Base-by-base conservation (phyloP, 768 basidiomycete genomes). In the Harrya chromipes region DNA sequence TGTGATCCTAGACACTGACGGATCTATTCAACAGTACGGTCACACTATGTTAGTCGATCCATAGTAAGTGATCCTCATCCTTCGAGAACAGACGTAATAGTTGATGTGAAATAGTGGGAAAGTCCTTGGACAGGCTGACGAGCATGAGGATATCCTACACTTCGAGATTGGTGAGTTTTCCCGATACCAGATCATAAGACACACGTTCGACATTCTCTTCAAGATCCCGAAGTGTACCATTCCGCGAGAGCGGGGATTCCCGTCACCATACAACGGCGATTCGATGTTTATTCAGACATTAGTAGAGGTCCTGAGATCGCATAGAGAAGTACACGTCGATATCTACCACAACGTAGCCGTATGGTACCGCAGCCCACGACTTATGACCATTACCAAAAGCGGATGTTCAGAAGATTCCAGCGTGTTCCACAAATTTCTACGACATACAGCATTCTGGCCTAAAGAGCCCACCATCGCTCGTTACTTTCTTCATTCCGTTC, bases 41-140 rank as follows among this genome's bases (percentile, higher is more conserved):
- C 93, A 95, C 65, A 87, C 88, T 2, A 85, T 89, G 82, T 76
- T 93, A 11, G 84, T 94, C n/a, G 88, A 92, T 69, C 92, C 94
- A 9, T 83, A 85, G 88, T 92, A 67, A 67, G 85, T 74, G 4
- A 20, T 33, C 3, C 38, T 33, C 33, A 16, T 23, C 12, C 39
- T 35, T 35, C n/a, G 23, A 19, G 29, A 6, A 33, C 11, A 8
- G n/a, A 33, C 41, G 14, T 49, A 19, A 35, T 17, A 45, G n/a
- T 56, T 57, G 45, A 54, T 46, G 19, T 20, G 38, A 38, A 42
- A 34, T 57, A 95, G 92, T 74, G 95, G 85, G 7, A 77, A 78
- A 44, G 77, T 93, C 17, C 63, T 94, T 4, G 78, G 70, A 1
- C 84, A 92, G 64, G 87, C 92, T 4, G 78, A 76, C 27, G 87